Evolutionary conservation across 176 grass and related monocot genomes (phyloP), one percentile per base, ranked within the genome.

Genomic region (Triticum aestivum): DNA sequence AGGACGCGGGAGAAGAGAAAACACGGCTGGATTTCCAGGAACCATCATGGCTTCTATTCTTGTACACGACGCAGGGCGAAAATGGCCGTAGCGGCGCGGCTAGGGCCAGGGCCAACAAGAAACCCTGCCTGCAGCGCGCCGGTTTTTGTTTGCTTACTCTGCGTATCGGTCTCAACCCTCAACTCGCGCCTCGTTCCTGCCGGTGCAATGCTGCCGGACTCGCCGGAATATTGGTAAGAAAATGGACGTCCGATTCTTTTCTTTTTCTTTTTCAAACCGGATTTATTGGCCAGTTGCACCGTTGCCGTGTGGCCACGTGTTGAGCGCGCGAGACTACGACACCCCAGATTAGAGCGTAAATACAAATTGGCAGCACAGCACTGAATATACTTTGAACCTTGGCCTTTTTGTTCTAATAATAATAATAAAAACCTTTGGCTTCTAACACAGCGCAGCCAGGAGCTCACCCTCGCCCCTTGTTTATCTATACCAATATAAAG

Each of bases 71-170:
- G 3, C 21, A 13, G 5, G 78, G 14, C 47, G 27, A 29, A 29
- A 49, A 5, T 68, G 85, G 86, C 71, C 62, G 63, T 30, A 70
- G 35, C 52, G 34, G 72, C 23, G 42, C 70, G n/a, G 62, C 62
- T 81, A 81, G 82, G 77, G 49, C 49, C 76, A 81, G 82, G 77
- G 49, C 49, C 76, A 82, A 84, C 85, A 88, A 80, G 89, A 87
- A 74, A 79, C 38, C 18, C 21, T 23, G 71, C 72, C 17, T 30
- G 73, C 73, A 75, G 73, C 73, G 80, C 52, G 54, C 5, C 71
- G 12, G 69, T 23, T 86, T 89, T 86, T 91, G 86, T 91, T 84
- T 9, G 62, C 11, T 38, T 72, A 21, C 59, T n/a, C 34, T 37
- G 63, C 70, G 39, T 58, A 51, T 52, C 27, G 34, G 5, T 5